Evolutionary conservation across 164 flowering plant species (phyloP), one percentile per base, ranked within the genome.

Genomic region (Malania oleifera): DNA sequence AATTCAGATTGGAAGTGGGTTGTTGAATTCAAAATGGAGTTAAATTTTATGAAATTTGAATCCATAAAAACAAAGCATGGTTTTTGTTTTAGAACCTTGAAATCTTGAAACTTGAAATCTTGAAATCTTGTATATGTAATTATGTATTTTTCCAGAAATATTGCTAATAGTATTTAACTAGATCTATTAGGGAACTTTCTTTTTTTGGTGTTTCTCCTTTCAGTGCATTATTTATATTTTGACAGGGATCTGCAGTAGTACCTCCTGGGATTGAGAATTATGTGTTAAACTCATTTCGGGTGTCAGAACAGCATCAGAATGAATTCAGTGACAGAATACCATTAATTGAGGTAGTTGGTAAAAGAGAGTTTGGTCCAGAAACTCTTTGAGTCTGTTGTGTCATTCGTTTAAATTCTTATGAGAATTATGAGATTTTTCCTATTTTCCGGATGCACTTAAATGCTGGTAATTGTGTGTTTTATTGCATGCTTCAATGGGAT

Each of bases 211-310:
- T n/a, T n/a, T n/a, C n/a, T n/a, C n/a, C n/a, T n/a, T n/a, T n/a
- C n/a, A n/a, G n/a, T n/a, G n/a, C n/a, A n/a, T n/a, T n/a, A n/a
- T n/a, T n/a, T n/a, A 19, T 35, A 34, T 18, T 29, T 31, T 52
- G 56, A 35, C 56, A 53, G 43, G 56, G 43, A 53, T 22, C 56
- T 53, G 1, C 23, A 8, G 14, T 34, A 19, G 20, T 34, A 20
- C 56, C 41, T 35, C 43, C 8, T n/a, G 56, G 26, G 0, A 18
- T 53, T 34, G 43, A 22, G 43, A 31, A 34, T 34, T 37, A 53
- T 12, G 27, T 53, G 9, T 34, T 19, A n/a, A 20, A 35, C 9
- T 37, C 56, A 35, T 53, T 53, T 53, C 35, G 43, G 43, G 41
- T 19, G 43, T 31, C 26, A 22, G 26, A 53, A 53, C 41, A 34